Evolutionary conservation across 331 rosid genomes (phyloP).

Genomic region (Spiraea crenata): DNA sequence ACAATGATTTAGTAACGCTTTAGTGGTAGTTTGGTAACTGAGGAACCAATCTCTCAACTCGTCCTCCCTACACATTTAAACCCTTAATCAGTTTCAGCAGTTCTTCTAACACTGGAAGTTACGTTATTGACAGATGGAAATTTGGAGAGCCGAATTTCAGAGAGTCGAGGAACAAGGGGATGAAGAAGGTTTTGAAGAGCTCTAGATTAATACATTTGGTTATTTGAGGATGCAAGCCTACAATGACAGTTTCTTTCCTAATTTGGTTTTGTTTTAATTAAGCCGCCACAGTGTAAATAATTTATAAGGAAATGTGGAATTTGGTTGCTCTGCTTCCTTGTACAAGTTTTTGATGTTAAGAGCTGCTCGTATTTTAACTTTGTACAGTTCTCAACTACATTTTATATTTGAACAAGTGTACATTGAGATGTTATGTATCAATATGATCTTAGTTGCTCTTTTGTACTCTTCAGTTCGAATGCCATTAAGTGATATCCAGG

Average conservation of each 20-base stretch:
- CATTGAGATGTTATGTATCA: too few species aligned
- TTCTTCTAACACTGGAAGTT: neutral
- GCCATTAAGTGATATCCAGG: slow-evolving; percentile 4
- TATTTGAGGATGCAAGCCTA: neutral
- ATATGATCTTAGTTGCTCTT: too few species aligned
- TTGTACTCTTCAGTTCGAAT: too few species aligned
- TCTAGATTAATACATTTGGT: slow-evolving; percentile 19
- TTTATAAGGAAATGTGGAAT: slow-evolving; percentile 7
- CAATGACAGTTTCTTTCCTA: neutral
- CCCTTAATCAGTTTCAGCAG: neutral
- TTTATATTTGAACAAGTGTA: too few species aligned
- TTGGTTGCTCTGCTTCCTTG: neutral
- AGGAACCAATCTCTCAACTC: neutral
- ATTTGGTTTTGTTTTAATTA: neutral
- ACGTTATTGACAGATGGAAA: slow-evolving; percentile 59
- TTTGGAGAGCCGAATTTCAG: slow-evolving; percentile 60
- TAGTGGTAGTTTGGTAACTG: neutral
- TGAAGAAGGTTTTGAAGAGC: slow-evolving; percentile 85
- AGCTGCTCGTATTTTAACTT: neutral
- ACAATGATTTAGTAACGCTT: neutral
- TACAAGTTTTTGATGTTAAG: neutral
- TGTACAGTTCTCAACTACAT: neutral
- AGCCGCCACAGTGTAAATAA: neutral
- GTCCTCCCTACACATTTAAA: neutral
- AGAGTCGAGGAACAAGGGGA: slow-evolving; percentile 74